Conservation (phyloP, 495 filamentous ascomycete species). For the Penicillium nucicola region DNA sequence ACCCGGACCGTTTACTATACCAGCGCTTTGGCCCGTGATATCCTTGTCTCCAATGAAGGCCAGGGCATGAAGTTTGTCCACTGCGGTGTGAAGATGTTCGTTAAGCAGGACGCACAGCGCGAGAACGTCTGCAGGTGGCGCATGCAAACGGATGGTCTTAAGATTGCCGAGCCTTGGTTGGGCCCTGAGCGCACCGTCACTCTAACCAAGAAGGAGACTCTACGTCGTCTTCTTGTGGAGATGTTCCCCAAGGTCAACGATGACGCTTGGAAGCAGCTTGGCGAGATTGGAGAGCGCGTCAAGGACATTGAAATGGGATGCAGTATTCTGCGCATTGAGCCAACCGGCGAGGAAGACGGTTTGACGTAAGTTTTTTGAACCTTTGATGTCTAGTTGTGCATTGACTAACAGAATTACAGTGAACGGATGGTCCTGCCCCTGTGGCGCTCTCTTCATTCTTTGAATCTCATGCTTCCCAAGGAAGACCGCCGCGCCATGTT, state of each 20-base stretch:
- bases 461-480: constrained; percentile 97
- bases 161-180: constrained; percentile 83
- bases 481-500: constrained; percentile 93
- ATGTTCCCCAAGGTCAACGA: constrained; percentile 85
- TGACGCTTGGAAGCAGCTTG: constrained; percentile 67
- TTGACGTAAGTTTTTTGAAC: constrained; percentile 50
- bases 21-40: constrained; percentile 74
- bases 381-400: not conserved
- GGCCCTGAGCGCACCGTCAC: constrained; percentile 73
- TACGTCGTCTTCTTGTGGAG: constrained; percentile 78
- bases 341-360: constrained; percentile 62
- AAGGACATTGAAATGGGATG: constrained; percentile 81
- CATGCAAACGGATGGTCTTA: constrained; percentile 90
- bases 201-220: constrained; percentile 69
- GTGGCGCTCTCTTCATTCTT: constrained; percentile 80
- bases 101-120: constrained; percentile 90
- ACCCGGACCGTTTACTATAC: constrained; percentile 95
- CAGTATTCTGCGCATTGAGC: constrained; percentile 81
- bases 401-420: constrained; percentile 28
- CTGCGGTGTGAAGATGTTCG: constrained; percentile 96
- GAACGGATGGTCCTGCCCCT: constrained; percentile 85
- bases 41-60: constrained; percentile 78
- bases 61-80: constrained; percentile 93
- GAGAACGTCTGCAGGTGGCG: constrained; percentile 85
- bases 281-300: constrained; percentile 85